phyloP scores from a whole-genome alignment of 148 eudicot genomes.

The Gaultheria prostrata region DNA sequence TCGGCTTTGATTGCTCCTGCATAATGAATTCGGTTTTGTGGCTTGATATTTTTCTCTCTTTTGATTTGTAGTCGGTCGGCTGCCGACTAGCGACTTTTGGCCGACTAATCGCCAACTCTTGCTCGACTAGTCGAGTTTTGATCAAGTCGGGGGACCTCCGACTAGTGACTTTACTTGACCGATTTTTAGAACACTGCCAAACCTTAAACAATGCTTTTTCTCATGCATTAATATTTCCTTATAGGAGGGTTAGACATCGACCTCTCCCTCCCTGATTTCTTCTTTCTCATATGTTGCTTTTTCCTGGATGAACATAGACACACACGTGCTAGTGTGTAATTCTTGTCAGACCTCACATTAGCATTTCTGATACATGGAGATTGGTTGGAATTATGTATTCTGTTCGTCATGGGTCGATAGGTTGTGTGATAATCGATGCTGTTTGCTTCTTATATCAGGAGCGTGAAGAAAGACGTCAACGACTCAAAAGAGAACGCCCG shows the following conservation, averaged over 20 bases:
- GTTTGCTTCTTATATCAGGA: conserved; percentile 53
- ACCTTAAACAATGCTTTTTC: neutral
- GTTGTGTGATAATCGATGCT: conserved; percentile 9
- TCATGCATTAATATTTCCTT: neutral
- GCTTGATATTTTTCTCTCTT: neutral
- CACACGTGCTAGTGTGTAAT: neutral
- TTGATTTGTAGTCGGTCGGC: neutral
- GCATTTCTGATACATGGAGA: neutral
- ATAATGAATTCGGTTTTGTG: neutral
- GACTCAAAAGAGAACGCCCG: conserved; percentile 57
- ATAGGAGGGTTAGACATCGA: neutral
- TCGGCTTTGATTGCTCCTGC: neutral
- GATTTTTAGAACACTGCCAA: too few species aligned
- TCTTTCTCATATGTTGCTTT: neutral
- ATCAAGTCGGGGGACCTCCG: too few species aligned
- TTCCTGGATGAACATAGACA: neutral
- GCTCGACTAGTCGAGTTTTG: too few species aligned
- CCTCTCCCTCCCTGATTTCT: neutral
- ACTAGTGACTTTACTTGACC: too few species aligned
- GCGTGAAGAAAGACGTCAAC: conserved; percentile 86
- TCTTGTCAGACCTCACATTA: neutral
- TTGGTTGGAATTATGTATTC: too few species aligned
- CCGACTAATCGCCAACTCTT: too few species aligned
- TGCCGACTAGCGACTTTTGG: too few species aligned
- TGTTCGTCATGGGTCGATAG: neutral